Evolutionary conservation across 2,329 filamentous ascomycete species (phyloP).

Genomic region (Fusarium sp.): DNA sequence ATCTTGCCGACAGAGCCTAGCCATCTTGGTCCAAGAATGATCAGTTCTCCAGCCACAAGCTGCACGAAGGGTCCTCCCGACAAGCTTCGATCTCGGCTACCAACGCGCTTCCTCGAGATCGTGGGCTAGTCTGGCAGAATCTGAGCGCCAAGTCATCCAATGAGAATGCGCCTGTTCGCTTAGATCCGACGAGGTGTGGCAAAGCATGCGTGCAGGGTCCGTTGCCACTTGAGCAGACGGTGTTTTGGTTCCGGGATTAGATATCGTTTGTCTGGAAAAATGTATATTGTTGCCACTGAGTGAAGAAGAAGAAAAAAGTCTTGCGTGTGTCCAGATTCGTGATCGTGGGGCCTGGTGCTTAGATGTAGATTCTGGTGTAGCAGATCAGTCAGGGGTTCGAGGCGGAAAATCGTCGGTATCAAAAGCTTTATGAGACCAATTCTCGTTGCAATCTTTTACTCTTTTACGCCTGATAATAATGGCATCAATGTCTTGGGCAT

Average conservation of each 20-base stretch:
- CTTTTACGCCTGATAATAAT: conserved; percentile 1
- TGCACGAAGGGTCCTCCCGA: conserved; percentile 43
- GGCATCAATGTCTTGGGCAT: not conserved
- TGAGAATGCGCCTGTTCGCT: conserved; percentile 15
- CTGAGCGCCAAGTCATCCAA: conserved; percentile 26
- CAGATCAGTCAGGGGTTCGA: conserved; percentile 2
- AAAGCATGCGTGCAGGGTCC: conserved; percentile 2
- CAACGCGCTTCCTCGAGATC: conserved; percentile 45
- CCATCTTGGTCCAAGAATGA: conserved; percentile 15
- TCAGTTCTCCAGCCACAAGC: conserved; percentile 18
- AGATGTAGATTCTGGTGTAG: conserved; percentile 21
- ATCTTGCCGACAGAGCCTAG: conserved; percentile 5
- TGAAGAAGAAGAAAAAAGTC: not conserved
- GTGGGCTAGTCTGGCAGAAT: conserved; percentile 8
- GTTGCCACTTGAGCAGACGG: conserved; percentile 26
- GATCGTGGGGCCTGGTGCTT: not conserved
- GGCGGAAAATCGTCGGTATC: conserved; percentile 8
- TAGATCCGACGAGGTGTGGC: conserved; percentile 27
- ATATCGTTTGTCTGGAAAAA: conserved; percentile 1
- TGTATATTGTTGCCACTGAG: conserved; percentile 19
- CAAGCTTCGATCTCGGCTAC: conserved; percentile 47
- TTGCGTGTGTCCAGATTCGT: conserved; percentile 7
- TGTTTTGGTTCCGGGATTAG: conserved; percentile 4
- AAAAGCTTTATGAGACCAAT: conserved; percentile 9
- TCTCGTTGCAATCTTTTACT: not conserved